phyloP scores from a whole-genome alignment of 2,329 filamentous ascomycete genomes.

The Ceratocystis smalleyi region DNA sequence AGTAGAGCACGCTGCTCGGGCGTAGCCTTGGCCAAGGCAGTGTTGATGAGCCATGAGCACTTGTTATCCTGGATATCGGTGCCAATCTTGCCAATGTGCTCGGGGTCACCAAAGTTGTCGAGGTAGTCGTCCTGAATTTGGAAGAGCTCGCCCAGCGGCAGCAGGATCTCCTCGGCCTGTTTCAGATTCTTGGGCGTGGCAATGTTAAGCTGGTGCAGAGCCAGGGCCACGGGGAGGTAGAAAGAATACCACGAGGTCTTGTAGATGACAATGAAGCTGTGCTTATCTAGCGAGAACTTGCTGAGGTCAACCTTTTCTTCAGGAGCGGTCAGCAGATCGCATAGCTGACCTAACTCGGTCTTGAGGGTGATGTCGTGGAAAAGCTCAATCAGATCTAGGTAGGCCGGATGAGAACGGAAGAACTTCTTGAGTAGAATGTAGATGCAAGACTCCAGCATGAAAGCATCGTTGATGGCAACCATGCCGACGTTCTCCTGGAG shows the following conservation, averaged over 20 bases:
- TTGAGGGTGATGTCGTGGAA: constrained; percentile 92
- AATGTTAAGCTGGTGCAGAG: constrained; percentile 68
- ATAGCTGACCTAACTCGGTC: constrained; percentile 88
- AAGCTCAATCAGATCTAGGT: constrained; percentile 83
- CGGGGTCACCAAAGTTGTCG: constrained; percentile 87
- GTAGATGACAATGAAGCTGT: constrained; percentile 97
- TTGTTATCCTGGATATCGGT: constrained; percentile 99
- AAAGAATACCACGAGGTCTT: constrained; percentile 99
- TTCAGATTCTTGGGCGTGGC: constrained; percentile 81
- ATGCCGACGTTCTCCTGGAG: constrained; percentile 76
- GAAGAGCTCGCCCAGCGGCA: constrained; percentile 97
- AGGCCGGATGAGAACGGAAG: constrained; percentile 74
- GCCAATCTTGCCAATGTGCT: constrained; percentile 93
- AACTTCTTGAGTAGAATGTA: constrained; percentile 86
- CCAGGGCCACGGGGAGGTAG: constrained; percentile 89
- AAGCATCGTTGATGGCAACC: constrained; percentile 96
- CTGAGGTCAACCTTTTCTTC: constrained; percentile 84
- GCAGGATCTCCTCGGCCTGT: constrained; percentile 78
- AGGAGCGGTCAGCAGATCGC: constrained; percentile 87
- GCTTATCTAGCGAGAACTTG: constrained; percentile 93
- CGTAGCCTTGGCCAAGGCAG: constrained; percentile 65
- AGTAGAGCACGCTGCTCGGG: constrained; percentile 77
- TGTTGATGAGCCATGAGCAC: constrained; percentile 96
- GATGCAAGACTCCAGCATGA: constrained; percentile 84
- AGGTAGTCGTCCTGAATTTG: constrained; percentile 98